Evolutionary conservation across 208 protist genomes (phyloP), one percentile per base, ranked within the genome.

Genomic region (Angomonas ambiguus): DNA sequence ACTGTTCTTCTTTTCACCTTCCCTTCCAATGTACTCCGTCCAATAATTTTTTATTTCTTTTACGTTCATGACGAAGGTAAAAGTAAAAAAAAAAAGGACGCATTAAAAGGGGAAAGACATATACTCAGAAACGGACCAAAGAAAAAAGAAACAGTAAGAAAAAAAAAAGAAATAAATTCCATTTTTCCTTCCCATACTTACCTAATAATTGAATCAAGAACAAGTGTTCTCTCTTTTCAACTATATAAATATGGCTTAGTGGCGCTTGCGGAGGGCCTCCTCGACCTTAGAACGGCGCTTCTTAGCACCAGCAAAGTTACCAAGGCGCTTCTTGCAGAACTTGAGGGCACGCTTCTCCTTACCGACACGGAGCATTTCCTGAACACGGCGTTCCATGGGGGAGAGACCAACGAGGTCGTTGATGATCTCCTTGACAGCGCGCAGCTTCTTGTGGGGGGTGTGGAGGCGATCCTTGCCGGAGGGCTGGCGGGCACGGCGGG

Each of bases 311-410:
- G 67, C 87, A 72, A 94, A 86, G 80, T 89, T 77, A 32, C 93
- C 93, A 41, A 97, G 85, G 65, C 93, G 87, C 84, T 95, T 95
- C 83, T 98, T 98, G 84, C 87, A 92, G 71, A 93, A 93, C 79
- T 97, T 96, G 34, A 98, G 82, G 48, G 95, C 95, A 66, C 93
- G 89, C 88, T 98, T 98, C 74, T 98, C 95, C 86, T 95, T 95
- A 28, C 92, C 92, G 20, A 98, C 91, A 64, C 93, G 95, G 64
- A 98, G 83, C 65, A 98, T 76, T 87, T 98, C 95, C 79, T 91
- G 87, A 49, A 95, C 85, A 53, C 95, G 92, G 78, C 81, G 90
- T 74, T 98, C 95, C 62, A 97, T 82, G 16, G 95, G 95, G n/a
- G 88, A 85, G n/a, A 88, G 79, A 67, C 95, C 95, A 25, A 94